Conservation (phyloP, 164 flowering plant genomes). For the Chimonanthus salicifolius region DNA sequence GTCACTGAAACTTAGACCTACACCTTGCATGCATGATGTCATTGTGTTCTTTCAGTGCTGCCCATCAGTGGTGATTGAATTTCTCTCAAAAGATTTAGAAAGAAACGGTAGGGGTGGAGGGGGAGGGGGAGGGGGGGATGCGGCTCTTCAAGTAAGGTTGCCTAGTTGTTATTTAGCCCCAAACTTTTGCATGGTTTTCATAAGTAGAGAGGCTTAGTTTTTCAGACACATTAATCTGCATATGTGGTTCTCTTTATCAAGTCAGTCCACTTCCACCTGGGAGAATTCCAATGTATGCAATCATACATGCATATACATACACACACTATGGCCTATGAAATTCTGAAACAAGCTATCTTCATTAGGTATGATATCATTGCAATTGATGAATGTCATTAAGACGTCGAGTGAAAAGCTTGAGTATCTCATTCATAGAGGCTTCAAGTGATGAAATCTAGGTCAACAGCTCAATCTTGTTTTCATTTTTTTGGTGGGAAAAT, state of each 20-base stretch:
- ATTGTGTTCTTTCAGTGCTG: not conserved
- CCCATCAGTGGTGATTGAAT: not conserved
- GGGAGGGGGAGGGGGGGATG: too few species aligned
- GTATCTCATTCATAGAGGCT: too few species aligned
- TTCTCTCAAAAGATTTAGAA: not conserved
- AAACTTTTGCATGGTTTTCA: not conserved
- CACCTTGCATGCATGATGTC: not conserved
- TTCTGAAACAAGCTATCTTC: not conserved
- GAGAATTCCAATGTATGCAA: not conserved
- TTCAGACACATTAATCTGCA: not conserved
- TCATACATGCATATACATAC: too few species aligned
- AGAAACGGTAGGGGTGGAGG: too few species aligned
- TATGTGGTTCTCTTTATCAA: not conserved
- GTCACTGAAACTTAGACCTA: too few species aligned
- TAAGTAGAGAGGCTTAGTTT: not conserved
- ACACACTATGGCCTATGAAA: not conserved
- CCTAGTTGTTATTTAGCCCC: not conserved
- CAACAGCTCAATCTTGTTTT: too few species aligned
- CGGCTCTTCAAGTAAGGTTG: too few species aligned
- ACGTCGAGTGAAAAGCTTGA: not conserved
- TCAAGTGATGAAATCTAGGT: too few species aligned
- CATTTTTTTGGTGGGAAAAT: too few species aligned
- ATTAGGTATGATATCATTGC: not conserved
- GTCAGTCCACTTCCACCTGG: not conserved
- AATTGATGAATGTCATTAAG: not conserved